These are phyloP conservation scores for Sicyos baderoa DNA, from an alignment of 306 rosid genomes.

Conservation along the genomic window DNA sequence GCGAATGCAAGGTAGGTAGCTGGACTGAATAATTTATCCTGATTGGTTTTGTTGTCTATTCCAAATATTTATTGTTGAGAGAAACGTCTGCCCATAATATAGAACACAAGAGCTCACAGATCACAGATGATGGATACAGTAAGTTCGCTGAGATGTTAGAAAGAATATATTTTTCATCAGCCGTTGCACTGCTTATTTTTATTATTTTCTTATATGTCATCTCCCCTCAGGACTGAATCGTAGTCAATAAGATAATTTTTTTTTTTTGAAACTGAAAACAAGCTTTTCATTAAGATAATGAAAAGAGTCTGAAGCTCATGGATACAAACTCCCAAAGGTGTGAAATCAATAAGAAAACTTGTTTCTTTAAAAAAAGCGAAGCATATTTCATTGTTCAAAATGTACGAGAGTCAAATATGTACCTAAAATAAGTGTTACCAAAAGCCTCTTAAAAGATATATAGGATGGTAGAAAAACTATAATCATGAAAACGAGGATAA, in stretches of 20 bases:
- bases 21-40: background rate
- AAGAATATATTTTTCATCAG: background rate
- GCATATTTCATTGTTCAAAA: no score
- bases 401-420: no score
- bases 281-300: no score
- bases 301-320: no score
- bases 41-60: slow-evolving; percentile 3
- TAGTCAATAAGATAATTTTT: background rate
- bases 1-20: slow-evolving; percentile 86
- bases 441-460: no score
- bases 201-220: background rate
- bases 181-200: background rate
- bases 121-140: background rate
- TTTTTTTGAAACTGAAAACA: no score
- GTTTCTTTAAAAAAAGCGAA: no score
- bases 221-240: background rate
- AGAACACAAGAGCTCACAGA: background rate
- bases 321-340: no score
- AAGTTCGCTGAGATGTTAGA: slow-evolving; percentile 8
- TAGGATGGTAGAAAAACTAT: no score
- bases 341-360: no score
- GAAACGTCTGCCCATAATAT: background rate
- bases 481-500: no score
- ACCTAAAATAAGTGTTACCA: no score
- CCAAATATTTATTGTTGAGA: background rate